These are phyloP conservation scores for Agaricus bisporus DNA, from an alignment of 768 basidiomycete genomes.

Conservation along the genomic window DNA sequence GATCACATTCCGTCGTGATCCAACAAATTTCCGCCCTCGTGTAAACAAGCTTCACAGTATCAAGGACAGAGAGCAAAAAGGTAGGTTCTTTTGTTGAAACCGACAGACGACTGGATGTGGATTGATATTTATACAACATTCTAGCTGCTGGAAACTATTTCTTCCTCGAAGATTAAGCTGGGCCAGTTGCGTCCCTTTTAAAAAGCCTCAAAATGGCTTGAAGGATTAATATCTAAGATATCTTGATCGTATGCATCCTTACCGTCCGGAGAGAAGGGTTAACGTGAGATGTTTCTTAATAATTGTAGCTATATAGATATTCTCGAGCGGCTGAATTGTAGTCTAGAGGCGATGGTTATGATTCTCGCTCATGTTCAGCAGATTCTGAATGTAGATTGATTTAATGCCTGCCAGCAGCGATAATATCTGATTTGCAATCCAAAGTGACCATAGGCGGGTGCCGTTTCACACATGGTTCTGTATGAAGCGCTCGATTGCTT, in stretches of 20 bases:
- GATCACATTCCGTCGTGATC: slow-evolving; percentile 97
- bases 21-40: slow-evolving; percentile 86
- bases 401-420: too few relatives aligned
- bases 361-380: neutral
- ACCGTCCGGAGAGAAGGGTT: neutral
- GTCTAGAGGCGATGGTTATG: neutral
- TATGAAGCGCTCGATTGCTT: too few relatives aligned
- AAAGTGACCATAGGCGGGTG: too few relatives aligned
- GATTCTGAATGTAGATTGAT: too few relatives aligned
- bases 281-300: neutral
- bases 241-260: neutral
- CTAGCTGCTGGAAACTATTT: slow-evolving; percentile 81
- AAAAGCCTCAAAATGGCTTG: neutral
- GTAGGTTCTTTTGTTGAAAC: slow-evolving; percentile 30
- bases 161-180: slow-evolving; percentile 75
- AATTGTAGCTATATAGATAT: slow-evolving; percentile 3
- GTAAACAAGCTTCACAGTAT: slow-evolving; percentile 83
- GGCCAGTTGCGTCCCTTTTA: neutral
- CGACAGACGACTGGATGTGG: neutral
- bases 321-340: neutral
- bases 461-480: too few relatives aligned
- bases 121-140: neutral
- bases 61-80: slow-evolving; percentile 85
- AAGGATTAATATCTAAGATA: neutral
- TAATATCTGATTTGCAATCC: too few relatives aligned